phyloP scores from a whole-genome alignment of 106 monocot species.

The Posidonia australis region DNA sequence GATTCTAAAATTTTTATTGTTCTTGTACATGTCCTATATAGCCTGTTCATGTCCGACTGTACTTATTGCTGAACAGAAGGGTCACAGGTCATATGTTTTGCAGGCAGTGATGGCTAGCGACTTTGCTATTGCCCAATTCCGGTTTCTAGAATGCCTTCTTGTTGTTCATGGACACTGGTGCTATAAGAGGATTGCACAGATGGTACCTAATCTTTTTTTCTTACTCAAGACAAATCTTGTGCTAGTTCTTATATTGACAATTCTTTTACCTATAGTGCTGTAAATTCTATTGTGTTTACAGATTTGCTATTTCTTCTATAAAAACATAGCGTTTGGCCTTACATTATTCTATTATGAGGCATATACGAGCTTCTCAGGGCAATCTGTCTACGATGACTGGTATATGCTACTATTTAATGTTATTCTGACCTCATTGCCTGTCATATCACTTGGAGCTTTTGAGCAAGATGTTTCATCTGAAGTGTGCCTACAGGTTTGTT shows the following conservation, averaged over 20 bases:
- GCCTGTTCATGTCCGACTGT: too few relatives aligned
- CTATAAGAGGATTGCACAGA: constrained; percentile 62
- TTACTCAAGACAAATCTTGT: too few relatives aligned
- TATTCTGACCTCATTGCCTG: constrained; percentile 59
- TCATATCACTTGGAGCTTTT: constrained; percentile 64
- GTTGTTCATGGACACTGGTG: constrained; percentile 80
- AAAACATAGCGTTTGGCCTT: constrained; percentile 69
- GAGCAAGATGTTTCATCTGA: constrained; percentile 75
- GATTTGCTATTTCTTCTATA: constrained; percentile 80
- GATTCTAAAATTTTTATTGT: too few relatives aligned
- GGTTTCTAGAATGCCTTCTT: constrained; percentile 61
- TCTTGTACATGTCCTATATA: too few relatives aligned
- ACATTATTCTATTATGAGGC: constrained; percentile 81
- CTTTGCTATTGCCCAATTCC: constrained; percentile 66
- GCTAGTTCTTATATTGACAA: too few relatives aligned
- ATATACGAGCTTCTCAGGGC: constrained; percentile 58
- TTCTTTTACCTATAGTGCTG: too few relatives aligned
- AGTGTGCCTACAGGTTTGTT: constrained; percentile 57
- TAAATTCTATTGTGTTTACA: too few relatives aligned
- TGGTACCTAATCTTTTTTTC: too few relatives aligned
- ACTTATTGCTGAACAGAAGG: too few relatives aligned
- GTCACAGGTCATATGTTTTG: too few relatives aligned
- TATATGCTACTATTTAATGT: constrained; percentile 76
- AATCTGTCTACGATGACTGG: constrained; percentile 74
- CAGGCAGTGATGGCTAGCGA: constrained; percentile 82